Conservation (phyloP, 768 basidiomycete genomes). For the Leucosporidium scottii region DNA sequence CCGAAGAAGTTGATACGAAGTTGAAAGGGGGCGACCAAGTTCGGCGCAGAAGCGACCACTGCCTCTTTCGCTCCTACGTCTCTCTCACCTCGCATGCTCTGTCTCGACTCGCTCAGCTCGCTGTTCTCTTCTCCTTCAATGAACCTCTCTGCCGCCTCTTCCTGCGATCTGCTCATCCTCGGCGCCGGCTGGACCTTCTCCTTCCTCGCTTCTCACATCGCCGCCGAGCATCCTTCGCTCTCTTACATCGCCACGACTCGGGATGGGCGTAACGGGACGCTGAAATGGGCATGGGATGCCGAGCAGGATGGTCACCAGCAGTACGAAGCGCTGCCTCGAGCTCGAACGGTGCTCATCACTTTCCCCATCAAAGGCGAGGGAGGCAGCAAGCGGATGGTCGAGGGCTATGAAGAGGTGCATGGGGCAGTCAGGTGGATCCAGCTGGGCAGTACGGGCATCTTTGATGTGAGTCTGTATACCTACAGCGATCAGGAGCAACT, state of each 20-base stretch:
- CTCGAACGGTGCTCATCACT: conserved; percentile 51
- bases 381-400: conserved; percentile 50
- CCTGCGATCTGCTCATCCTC: conserved; percentile 55
- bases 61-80: too few species aligned
- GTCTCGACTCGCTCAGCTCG: too few species aligned
- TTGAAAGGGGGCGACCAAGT: too few species aligned
- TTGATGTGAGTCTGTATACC: conserved; percentile 50
- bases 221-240: conserved; percentile 14
- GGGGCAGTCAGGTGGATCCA: conserved; percentile 51
- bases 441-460: conserved; percentile 58
- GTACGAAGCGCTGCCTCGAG: conserved; percentile 51
- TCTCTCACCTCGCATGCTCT: too few species aligned
- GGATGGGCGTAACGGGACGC: conserved; percentile 48
- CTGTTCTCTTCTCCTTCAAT: not conserved
- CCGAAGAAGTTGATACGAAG: too few species aligned
- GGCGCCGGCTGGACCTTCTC: conserved; percentile 62
- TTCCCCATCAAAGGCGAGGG: conserved; percentile 42
- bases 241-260: conserved; percentile 49
- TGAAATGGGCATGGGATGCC: conserved; percentile 56
- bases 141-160: not conserved
- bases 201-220: conserved; percentile 56
- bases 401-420: conserved; percentile 46
- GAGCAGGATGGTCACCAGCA: conserved; percentile 47
- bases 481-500: not conserved
- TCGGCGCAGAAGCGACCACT: too few species aligned